These are phyloP conservation scores for Ogataea paradorogensis DNA, from an alignment of 805 yeast species.

Conservation along the genomic window DNA sequence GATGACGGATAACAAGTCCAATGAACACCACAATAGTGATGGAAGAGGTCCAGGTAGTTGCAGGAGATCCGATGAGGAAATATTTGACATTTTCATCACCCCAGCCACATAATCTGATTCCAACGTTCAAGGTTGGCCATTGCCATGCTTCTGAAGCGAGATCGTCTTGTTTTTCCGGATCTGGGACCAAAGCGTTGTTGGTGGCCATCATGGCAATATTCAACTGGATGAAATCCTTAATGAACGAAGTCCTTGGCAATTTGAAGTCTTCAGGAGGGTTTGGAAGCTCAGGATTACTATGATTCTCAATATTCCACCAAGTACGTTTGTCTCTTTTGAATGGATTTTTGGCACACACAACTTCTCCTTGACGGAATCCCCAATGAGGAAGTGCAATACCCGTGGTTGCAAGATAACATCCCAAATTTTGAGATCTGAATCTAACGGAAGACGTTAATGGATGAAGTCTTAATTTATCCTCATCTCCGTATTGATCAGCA, in stretches of 20 bases:
- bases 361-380: constrained; percentile 89
- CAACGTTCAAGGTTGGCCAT: constrained; percentile 80
- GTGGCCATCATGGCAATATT: constrained; percentile 88
- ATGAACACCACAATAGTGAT: constrained; percentile 55
- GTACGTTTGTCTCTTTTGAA: constrained; percentile 76
- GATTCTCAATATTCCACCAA: constrained; percentile 85
- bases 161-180: constrained; percentile 67
- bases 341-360: constrained; percentile 69
- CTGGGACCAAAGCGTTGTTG: constrained; percentile 78
- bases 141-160: constrained; percentile 79
- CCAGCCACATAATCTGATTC: constrained; percentile 79
- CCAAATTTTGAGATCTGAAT: constrained; percentile 57
- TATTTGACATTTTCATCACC: constrained; percentile 54
- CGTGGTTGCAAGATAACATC: constrained; percentile 76
- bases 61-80: constrained; percentile 73
- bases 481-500: constrained; percentile 56
- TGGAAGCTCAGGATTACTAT: constrained; percentile 57
- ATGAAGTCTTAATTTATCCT: constrained; percentile 53
- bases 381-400: constrained; percentile 69
- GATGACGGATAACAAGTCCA: constrained; percentile 39
- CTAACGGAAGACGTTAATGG: constrained; percentile 77
- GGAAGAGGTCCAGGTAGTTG: constrained; percentile 74
- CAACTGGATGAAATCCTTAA: constrained; percentile 71
- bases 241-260: constrained; percentile 71
- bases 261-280: constrained; percentile 58